Percentiles rank a stretch among this genome's conserved stretches.
Conservation (phyloP, 2,329 filamentous ascomycete species). For the Trichoderma atroviride region DNA sequence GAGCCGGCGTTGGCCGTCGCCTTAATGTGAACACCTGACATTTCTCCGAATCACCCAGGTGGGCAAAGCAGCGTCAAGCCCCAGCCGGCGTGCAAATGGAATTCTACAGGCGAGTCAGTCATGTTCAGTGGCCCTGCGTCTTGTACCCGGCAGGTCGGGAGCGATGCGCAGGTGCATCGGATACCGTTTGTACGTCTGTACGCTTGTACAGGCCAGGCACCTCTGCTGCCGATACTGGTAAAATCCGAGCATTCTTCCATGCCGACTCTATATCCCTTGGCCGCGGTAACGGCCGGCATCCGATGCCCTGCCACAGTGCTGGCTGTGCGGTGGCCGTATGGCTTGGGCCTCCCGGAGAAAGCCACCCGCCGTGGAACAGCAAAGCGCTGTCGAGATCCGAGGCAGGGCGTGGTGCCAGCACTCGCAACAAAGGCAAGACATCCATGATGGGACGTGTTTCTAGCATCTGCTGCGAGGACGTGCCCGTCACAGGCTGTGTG, state of each 20-base stretch:
- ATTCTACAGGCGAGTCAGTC: conserved; percentile 14
- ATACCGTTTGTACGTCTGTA: not conserved
- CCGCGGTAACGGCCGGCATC: not conserved
- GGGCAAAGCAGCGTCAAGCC: not conserved
- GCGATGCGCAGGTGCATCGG: not conserved
- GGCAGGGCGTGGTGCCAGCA: no score
- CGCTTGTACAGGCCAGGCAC: no score
- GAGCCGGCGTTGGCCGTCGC: not conserved
- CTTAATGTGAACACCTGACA: not conserved
- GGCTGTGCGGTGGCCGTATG: not conserved
- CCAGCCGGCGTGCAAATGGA: not conserved
- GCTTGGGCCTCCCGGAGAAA: not conserved
- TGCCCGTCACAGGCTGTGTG: conserved; percentile 29
- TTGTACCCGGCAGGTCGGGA: not conserved
- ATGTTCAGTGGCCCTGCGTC: not conserved
- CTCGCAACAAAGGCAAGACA: not conserved
- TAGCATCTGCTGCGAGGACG: conserved; percentile 22
- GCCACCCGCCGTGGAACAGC: conserved; percentile 7
- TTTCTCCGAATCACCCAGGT: not conserved
- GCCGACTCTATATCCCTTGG: not conserved
- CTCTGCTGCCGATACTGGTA: no score
- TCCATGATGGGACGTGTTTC: conserved; percentile 8
- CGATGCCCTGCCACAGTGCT: not conserved
- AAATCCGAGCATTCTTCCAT: not conserved
- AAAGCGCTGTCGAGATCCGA: not conserved